These are phyloP conservation scores for Starmera caribaea DNA, from an alignment of 805 yeast genomes.

Conservation along the genomic window DNA sequence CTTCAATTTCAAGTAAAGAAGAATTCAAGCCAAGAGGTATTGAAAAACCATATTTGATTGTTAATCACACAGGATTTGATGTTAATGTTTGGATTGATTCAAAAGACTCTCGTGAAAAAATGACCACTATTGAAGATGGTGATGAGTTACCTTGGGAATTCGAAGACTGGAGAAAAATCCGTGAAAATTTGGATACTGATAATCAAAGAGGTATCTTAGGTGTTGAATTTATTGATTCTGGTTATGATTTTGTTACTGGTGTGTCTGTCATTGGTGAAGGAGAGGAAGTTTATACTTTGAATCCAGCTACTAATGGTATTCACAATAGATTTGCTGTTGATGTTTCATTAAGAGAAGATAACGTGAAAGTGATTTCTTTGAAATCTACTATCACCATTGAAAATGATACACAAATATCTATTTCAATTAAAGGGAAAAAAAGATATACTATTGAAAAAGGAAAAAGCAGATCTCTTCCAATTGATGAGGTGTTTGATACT, in stretches of 20 bases:
- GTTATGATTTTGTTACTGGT: conserved; percentile 41
- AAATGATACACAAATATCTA: conserved; percentile 52
- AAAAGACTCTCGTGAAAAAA: conserved; percentile 14
- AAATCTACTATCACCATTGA: conserved; percentile 65
- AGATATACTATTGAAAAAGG: conserved; percentile 43
- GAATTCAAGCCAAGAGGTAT: conserved; percentile 60
- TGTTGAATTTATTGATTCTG: conserved; percentile 45
- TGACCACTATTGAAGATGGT: conserved; percentile 34
- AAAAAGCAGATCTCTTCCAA: conserved; percentile 58
- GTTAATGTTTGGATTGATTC: conserved; percentile 75
- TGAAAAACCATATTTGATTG: conserved; percentile 70
- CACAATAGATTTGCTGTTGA: conserved; percentile 73
- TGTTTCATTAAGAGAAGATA: conserved; percentile 58
- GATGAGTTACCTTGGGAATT: conserved; percentile 74
- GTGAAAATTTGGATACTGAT: conserved; percentile 70
- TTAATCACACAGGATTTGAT: conserved; percentile 79
- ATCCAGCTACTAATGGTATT: conserved; percentile 50
- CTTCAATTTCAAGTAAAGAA: conserved; percentile 43
- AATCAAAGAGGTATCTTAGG: conserved; percentile 53
- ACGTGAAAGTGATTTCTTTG: conserved; percentile 68
- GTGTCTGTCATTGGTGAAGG: conserved; percentile 77
- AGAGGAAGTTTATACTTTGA: conserved; percentile 59
- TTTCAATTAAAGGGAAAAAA: conserved; percentile 24
- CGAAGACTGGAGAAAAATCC: conserved; percentile 83
- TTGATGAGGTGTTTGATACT: conserved; percentile 53